Evolutionary conservation across 305 asterid species (phyloP), one percentile per base, ranked within the genome.

Genomic region (Fraxinus sp.): DNA sequence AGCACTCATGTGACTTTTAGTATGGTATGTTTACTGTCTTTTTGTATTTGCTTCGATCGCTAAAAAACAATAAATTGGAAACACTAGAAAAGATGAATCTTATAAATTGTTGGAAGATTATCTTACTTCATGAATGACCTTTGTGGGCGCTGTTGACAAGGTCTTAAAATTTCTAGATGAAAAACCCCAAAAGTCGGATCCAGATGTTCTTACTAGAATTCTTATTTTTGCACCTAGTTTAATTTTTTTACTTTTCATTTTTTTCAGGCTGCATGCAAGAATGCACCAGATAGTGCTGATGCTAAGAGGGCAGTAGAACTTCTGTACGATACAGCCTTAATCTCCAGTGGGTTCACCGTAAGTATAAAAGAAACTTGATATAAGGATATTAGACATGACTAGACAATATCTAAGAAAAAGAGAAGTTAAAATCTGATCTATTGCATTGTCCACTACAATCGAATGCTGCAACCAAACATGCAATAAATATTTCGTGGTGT

Each of bases 271-370:
- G 99, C 99, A 16, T 92, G 98, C 92, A 97, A 91, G 91, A 94
- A 91, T 73, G 97, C 90, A 46, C 96, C 98, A 0, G 96, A 94
- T 7, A 94, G 94, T 87, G 79, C 89, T 14, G 99, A 97, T 22
- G 99, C 99, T 59, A 94, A 89, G 87, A 90, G 97, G 83, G 99
- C 98, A 1, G 95, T 93, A 20, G 98, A 97, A 33, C 96, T 97
- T 76, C 86, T 97, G 5, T 97, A 92, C 0, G 98, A 97, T 3
- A 93, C 99, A 0, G 97, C 99, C 73, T 84, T 97, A 86, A 92
- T 97, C 84, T 94, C 99, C 24, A 97, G 99, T 88, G 98, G 99
- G 77, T 97, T 93, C 89, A 90, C 96, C 13, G 99, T 97, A 92
- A 91, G 98, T 80, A 66, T 46, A 7, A 16, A 11, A 26, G 6